A percentile compares a stretch with the other conserved stretches of the same genome.
phyloP scores from a whole-genome alignment of 306 rosid species.

The Sechiopsis laciniata region DNA sequence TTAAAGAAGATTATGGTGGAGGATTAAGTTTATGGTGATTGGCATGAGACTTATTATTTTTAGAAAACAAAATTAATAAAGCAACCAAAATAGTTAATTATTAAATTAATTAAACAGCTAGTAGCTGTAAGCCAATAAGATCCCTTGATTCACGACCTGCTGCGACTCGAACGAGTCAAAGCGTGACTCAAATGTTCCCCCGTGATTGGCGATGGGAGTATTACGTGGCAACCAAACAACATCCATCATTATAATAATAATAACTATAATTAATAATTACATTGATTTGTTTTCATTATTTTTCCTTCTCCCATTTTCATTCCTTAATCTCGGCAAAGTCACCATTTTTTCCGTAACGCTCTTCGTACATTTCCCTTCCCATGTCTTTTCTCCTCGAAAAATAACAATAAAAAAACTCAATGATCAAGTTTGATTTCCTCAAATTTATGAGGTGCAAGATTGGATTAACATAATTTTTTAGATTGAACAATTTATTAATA shows the following conservation, averaged over 20 bases:
- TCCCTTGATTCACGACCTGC: background rate
- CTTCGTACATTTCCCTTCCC: conserved; percentile 11
- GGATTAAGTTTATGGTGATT: too few relatives aligned
- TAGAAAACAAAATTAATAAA: too few relatives aligned
- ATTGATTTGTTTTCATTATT: background rate
- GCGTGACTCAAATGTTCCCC: background rate
- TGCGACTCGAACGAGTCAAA: background rate
- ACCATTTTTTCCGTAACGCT: conserved; percentile 13
- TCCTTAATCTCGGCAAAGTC: conserved; percentile 17
- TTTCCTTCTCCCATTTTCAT: background rate
- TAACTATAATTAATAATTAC: too few relatives aligned
- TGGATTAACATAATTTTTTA: too few relatives aligned
- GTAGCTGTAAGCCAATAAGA: conserved; percentile 18
- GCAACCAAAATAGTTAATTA: too few relatives aligned
- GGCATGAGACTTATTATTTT: too few relatives aligned
- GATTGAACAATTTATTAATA: too few relatives aligned
- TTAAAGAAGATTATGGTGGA: too few relatives aligned
- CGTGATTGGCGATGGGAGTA: conserved; percentile 12
- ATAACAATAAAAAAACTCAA: too few relatives aligned
- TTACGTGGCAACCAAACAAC: conserved; percentile 15
- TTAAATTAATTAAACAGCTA: background rate
- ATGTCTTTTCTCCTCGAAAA: background rate
- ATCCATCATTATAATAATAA: background rate
- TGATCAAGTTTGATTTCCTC: too few relatives aligned
- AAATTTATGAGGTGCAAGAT: too few relatives aligned